phyloP scores from a whole-genome alignment of 306 rosid genomes.

The Dryas octopetala region DNA sequence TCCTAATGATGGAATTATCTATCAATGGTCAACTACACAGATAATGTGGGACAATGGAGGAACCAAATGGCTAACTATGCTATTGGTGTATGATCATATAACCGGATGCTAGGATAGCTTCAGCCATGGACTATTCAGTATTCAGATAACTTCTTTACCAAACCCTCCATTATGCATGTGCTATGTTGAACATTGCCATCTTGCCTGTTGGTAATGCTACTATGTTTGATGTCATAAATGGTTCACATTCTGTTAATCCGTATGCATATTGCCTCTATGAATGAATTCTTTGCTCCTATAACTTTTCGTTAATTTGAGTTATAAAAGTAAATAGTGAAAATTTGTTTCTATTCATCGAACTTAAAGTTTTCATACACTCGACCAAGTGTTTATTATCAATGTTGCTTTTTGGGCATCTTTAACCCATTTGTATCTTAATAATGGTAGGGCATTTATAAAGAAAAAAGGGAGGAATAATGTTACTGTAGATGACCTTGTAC shows the following conservation, averaged over 20 bases:
- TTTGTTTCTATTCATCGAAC: neutral
- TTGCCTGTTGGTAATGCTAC: neutral
- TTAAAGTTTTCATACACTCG: neutral
- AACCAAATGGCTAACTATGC: neutral
- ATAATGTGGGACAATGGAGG: neutral
- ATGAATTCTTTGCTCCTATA: neutral
- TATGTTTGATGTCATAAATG: neutral
- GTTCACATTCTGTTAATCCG: neutral
- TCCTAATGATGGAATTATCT: too few relatives aligned
- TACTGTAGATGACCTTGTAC: slow-evolving; percentile 81
- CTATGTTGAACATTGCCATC: neutral
- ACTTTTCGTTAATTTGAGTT: neutral
- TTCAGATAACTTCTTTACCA: neutral
- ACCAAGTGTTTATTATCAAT: neutral
- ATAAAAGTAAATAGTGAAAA: neutral
- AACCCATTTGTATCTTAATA: neutral
- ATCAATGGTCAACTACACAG: too few relatives aligned
- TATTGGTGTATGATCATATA: neutral
- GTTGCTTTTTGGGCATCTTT: neutral
- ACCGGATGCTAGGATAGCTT: neutral
- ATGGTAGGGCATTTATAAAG: slow-evolving; percentile 62
- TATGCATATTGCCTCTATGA: too few relatives aligned
- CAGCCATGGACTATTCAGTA: neutral
- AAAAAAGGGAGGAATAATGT: slow-evolving; percentile 86
- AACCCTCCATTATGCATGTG: neutral